Base-by-base conservation (phyloP, 768 basidiomycete species). In the Fistulinella prunicolor region DNA sequence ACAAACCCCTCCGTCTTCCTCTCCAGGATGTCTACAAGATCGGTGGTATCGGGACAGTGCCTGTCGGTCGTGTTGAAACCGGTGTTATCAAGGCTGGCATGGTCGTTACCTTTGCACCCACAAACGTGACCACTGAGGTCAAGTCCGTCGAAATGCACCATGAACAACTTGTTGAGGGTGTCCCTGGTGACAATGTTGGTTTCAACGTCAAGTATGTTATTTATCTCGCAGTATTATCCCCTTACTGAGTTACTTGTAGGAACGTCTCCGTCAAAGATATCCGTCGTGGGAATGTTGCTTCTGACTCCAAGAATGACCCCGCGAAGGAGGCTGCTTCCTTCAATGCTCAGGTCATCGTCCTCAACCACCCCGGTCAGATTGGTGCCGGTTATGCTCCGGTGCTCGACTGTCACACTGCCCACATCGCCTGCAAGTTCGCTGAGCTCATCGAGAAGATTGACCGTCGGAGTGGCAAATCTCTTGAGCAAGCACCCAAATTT, bases 1-100 rank as follows among this genome's bases (percentile, higher is more conserved):
- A 99, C 80, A 98, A 97, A 82, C 95, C 96, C 62, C 96, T 99
- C 78, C 94, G 96, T 76, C 94, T 99, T 60, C 94, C 95, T 65
- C 93, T 96, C 72, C 95, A 99, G 85, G 96, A 99, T 83, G 96
- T 99, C 68, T 98, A 99, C 92, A 99, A 99, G 83, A 99, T 99
- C 65, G 96, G 96, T 77, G 96, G 96, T 92, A 99, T 99, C 61
- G 96, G 96, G 61, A 99, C 96, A 64, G 96, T 99, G 67, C 96
- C 96, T 71, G 96, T 99, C 76, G 96, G 96, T 72, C 96, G 96
- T 90, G 96, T 99, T 63, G 96, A 99, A 82, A 99, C 96, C 68
- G 96, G 96, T 86, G 69, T 92, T 74, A 97, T 99, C 84, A 96
- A 96, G 82, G 91, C 94, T 64, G 95, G 95, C 73, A 99, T 98